These are phyloP conservation scores for Solanum dulcamara DNA, from an alignment of 257 asterid genomes.

Conservation along the genomic window DNA sequence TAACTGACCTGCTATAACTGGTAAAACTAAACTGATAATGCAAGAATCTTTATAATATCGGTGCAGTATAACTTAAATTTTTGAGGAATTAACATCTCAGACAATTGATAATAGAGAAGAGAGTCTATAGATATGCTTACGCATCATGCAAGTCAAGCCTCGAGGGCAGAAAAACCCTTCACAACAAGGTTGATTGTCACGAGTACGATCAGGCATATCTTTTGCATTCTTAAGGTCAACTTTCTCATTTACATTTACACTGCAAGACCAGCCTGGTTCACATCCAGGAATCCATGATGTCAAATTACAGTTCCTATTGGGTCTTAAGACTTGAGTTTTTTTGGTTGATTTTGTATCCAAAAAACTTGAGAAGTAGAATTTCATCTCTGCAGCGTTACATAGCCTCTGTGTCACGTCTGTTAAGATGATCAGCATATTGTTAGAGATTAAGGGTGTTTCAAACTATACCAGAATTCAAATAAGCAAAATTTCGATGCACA, in stretches of 20 bases:
- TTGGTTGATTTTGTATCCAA: constrained; percentile 43
- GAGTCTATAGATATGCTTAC: constrained; percentile 35
- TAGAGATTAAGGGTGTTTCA: background rate
- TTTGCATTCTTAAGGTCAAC: constrained; percentile 62
- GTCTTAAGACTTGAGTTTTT: constrained; percentile 54
- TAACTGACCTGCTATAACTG: background rate
- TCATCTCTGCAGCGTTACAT: constrained; percentile 96
- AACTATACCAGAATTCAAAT: background rate
- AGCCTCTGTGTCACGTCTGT: constrained; percentile 82
- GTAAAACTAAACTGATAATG: background rate
- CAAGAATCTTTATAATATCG: background rate
- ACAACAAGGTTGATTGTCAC: constrained; percentile 71
- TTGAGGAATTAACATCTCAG: background rate
- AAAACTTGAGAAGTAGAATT: constrained; percentile 70
- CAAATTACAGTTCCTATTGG: constrained; percentile 81
- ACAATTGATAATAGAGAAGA: background rate
- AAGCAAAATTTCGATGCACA: background rate
- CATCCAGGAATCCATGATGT: constrained; percentile 82
- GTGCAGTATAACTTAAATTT: background rate
- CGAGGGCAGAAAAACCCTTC: constrained; percentile 92
- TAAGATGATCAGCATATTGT: constrained; percentile 14
- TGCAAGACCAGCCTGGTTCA: constrained; percentile 99
- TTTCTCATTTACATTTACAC: constrained; percentile 36
- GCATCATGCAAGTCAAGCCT: constrained; percentile 99
- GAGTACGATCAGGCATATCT: constrained; percentile 53